Conservation (phyloP, 202 grass and related monocot genomes). For the Sporobolus alterniflorus region DNA sequence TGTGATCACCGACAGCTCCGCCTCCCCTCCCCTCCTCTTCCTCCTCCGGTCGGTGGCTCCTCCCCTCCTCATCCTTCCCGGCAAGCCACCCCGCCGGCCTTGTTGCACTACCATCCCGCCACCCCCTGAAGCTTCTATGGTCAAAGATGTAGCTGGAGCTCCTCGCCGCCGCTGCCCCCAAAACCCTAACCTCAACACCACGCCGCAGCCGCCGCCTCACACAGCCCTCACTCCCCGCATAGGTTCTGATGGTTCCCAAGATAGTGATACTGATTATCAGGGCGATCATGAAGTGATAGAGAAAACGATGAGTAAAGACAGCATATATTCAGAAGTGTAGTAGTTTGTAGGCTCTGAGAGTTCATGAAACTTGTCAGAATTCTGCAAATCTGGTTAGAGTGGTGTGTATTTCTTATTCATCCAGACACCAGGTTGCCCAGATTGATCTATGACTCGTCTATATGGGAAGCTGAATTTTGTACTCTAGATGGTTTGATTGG, state of each 20-base stretch:
- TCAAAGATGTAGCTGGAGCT: too few species aligned
- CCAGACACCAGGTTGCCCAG: neutral
- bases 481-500: neutral
- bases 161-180: too few species aligned
- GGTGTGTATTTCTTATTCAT: neutral
- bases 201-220: too few species aligned
- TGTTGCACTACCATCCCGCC: too few species aligned
- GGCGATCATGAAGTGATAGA: conserved; percentile 25
- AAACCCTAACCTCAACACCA: too few species aligned
- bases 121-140: too few species aligned
- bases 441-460: conserved; percentile 22
- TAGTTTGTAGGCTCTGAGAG: neutral
- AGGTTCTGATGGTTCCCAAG: conserved; percentile 22
- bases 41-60: too few species aligned
- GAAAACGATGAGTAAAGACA: neutral
- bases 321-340: neutral
- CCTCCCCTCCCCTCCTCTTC: too few species aligned
- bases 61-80: too few species aligned
- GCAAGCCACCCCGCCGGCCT: too few species aligned
- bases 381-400: conserved; percentile 18
- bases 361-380: neutral
- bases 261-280: conserved; percentile 47
- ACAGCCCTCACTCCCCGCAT: too few species aligned
- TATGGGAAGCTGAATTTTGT: neutral
- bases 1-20: too few species aligned